These are phyloP conservation scores for Tricholoma sp. DNA, from an alignment of 768 basidiomycete species.

Conservation along the genomic window DNA sequence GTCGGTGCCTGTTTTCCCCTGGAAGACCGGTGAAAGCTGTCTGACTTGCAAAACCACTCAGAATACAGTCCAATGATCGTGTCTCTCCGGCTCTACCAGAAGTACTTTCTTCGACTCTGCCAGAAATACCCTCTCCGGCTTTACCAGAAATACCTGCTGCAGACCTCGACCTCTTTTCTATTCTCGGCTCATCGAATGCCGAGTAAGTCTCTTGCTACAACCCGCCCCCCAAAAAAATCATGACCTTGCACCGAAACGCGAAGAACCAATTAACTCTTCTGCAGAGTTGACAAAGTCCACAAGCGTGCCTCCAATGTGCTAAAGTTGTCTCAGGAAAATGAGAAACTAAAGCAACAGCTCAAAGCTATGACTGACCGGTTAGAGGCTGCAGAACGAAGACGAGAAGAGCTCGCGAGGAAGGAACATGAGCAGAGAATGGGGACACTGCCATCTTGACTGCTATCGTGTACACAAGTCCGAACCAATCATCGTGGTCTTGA, in stretches of 20 bases:
- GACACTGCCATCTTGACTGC: not conserved
- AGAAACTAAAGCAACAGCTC: slow-evolving; percentile 71
- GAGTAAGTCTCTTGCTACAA: slow-evolving; percentile 41
- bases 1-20: slow-evolving; percentile 24
- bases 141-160: slow-evolving; percentile 48
- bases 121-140: slow-evolving; percentile 39
- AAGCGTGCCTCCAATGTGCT: slow-evolving; percentile 77
- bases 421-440: slow-evolving; percentile 13
- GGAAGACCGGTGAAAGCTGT: slow-evolving; percentile 16
- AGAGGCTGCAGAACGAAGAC: slow-evolving; percentile 67
- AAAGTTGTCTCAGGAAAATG: slow-evolving; percentile 74
- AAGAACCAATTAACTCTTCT: slow-evolving; percentile 16
- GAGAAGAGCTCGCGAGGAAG: slow-evolving; percentile 39
- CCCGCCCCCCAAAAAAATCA: slow-evolving; percentile 6
- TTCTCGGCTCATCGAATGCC: slow-evolving; percentile 34
- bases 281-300: slow-evolving; percentile 46
- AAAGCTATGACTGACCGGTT: slow-evolving; percentile 69
- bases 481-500: not conserved
- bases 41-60: slow-evolving; percentile 28
- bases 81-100: slow-evolving; percentile 34
- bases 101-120: slow-evolving; percentile 33
- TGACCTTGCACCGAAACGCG: slow-evolving; percentile 6
- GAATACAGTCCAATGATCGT: slow-evolving; percentile 10
- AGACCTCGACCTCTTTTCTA: slow-evolving; percentile 39
- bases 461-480: not conserved